Evolutionary conservation across 179 eudicot species (phyloP).

Genomic region (Silene vulgaris): DNA sequence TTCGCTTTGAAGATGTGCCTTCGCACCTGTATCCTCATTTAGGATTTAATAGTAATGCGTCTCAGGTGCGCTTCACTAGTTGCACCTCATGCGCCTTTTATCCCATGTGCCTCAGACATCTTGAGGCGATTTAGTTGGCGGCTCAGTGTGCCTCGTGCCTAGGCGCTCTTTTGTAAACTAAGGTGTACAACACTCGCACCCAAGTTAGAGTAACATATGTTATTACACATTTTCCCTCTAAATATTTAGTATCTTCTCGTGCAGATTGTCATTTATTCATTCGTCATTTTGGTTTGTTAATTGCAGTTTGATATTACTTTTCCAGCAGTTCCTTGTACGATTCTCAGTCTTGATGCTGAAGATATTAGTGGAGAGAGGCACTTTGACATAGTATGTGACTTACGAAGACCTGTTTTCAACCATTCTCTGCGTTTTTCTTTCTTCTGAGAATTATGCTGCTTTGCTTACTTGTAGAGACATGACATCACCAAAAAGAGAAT

Average conservation of each 20-base stretch:
- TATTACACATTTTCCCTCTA: background rate
- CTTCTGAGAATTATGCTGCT: constrained; percentile 18
- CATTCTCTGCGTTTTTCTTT: constrained; percentile 8
- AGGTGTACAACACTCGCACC: too few relatives aligned
- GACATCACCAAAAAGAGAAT: constrained; percentile 86
- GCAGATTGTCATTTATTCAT: constrained; percentile 15
- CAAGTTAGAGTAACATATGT: background rate
- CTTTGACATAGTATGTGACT: constrained; percentile 72
- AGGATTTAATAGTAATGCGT: too few relatives aligned
- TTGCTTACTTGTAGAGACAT: constrained; percentile 59
- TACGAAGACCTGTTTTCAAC: constrained; percentile 1
- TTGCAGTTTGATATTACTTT: constrained; percentile 96
- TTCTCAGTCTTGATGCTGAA: constrained; percentile 89
- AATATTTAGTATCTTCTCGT: background rate
- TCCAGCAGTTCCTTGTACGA: constrained; percentile 75
- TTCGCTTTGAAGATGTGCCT: too few relatives aligned
- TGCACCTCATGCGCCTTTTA: too few relatives aligned
- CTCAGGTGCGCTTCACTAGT: too few relatives aligned
- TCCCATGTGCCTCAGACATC: too few relatives aligned
- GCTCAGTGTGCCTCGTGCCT: too few relatives aligned
- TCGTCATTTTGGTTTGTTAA: constrained; percentile 22
- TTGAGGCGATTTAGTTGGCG: too few relatives aligned
- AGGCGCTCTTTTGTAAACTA: too few relatives aligned
- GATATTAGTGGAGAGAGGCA: constrained; percentile 98
- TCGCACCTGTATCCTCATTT: too few relatives aligned